Evolutionary conservation across 2,329 filamentous ascomycete genomes (phyloP), one percentile per base, ranked within the genome.

Genomic region (Aspergillus felis): DNA sequence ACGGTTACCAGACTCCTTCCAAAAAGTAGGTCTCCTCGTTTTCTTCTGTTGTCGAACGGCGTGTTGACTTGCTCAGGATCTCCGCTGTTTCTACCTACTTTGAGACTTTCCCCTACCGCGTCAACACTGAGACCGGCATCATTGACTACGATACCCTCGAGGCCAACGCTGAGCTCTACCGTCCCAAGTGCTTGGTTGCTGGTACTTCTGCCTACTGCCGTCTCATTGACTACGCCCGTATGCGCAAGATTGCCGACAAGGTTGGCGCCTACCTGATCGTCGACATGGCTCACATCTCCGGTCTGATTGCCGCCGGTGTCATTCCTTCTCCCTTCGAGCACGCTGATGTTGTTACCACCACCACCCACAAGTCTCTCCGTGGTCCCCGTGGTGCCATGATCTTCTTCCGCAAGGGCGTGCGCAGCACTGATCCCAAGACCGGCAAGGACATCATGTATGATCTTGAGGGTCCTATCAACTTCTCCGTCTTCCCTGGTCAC

Each of bases 1-100:
- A 99, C 78, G 94, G 94, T 61, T 99, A 99, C 78, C 94, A 99
- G 78, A 97, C 91, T 22, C 91, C 94, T 3, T 88, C 88, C 54
- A 91, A 88, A 77, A 93, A 92, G 84, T 89, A 76, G 75, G 84
- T 79, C 25, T 25, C 47, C 29, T 28, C 58, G 48, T 14, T 22
- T 28, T 27, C 17, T 22, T 20, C 5, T 3, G 20, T 38, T 17
- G 12, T 3, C 28, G n/a, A 28, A 28, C 61, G 58, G 50, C 61
- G 49, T 9, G 9, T 7, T 9, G 7, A 10, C 38, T 32, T 14
- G 24, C 17, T 17, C 53, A 87, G 83, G 82, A 97, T 99, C 74
- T 97, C 93, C n/a, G 92, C 92, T 69, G 87, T 99, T 64, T 97
- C 93, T 57, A 97, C 96, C 74, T 99, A 99, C 81, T 99, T 99